Evolutionary conservation across 495 filamentous ascomycete genomes (phyloP), one percentile per base, ranked within the genome.

Genomic region (Penicillium taxi): DNA sequence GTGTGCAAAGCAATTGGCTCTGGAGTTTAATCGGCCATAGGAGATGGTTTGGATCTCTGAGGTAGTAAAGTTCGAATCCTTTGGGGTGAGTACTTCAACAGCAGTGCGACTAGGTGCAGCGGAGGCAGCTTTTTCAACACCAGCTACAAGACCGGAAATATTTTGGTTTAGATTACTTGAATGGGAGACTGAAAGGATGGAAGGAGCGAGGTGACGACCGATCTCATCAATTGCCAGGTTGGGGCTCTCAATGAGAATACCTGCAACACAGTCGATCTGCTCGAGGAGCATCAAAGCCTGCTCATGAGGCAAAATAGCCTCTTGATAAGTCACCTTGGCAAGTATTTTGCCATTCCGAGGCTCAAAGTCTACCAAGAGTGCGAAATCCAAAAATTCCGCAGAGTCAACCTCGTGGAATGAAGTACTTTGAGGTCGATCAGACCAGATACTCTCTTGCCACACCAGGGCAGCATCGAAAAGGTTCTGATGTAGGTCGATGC

Each of bases 381-480:
- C 75, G 32, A 84, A 85, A 48, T 90, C 86, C 20, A 88, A 63
- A 33, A 71, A 72, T 44, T 91, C 86, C 8, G 59, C 63, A 31
- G 72, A 71, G 32, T 66, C 67, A 2, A 77, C 53, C 33, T 78
- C 57, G 14, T 34, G 45, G 9, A 86, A 65, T 6, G 46, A 18
- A 8, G 44, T 32, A 13, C 42, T 26, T 2, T 43, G 39, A 0
- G 49, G 44, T 9, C 58, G 50, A 9, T 60, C 49, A 11, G 52
- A 64, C 25, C 69, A 48, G 7, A 79, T 55, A 2, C 75, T 78
- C 51, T 90, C 77, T 41, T 93, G 86, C 68, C 86, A 93, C 5
- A 86, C 77, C 32, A 90, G 67, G 2, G 89, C 63, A 0, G 77
- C 71, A 35, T 89, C 81, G 41, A 85, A 90, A 2, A 86, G 54